A percentile compares a stretch with the other conserved stretches of the same genome.
Evolutionary conservation across 306 rosid species (phyloP).

Genomic region (Malus asiatica): DNA sequence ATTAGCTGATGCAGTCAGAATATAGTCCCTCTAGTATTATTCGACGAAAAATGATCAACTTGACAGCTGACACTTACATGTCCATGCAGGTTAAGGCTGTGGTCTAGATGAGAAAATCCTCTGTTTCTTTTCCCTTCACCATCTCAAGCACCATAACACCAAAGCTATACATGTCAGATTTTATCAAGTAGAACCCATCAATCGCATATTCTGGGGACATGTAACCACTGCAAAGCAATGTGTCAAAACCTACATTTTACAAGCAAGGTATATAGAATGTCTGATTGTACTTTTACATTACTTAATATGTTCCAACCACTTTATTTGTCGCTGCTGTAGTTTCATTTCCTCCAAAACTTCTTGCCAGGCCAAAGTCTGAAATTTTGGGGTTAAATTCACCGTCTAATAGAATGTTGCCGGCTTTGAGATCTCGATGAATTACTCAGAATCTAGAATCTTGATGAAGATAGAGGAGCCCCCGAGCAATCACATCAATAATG

Average conservation of each 20-base stretch:
- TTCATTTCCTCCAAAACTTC: slow-evolving; percentile 28
- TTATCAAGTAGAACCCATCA: slow-evolving; percentile 33
- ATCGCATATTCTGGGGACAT: slow-evolving; percentile 42
- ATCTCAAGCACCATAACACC: slow-evolving; percentile 35
- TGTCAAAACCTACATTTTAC: too few species aligned
- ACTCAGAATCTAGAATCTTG: too few species aligned
- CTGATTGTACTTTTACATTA: not conserved
- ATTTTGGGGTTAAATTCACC: slow-evolving; percentile 26
- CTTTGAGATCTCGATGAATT: slow-evolving; percentile 32
- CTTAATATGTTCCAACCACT: slow-evolving; percentile 45
- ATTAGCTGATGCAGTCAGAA: not conserved
- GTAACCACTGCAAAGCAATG: slow-evolving; percentile 19
- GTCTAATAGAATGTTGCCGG: slow-evolving; percentile 34
- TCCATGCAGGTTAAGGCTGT: slow-evolving; percentile 8
- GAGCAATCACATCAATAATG: too few species aligned
- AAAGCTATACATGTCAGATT: slow-evolving; percentile 38
- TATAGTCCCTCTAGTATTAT: not conserved
- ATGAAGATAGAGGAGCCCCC: too few species aligned
- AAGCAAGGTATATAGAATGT: not conserved
- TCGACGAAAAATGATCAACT: too few species aligned
- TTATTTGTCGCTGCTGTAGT: slow-evolving; percentile 19
- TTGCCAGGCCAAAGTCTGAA: slow-evolving; percentile 42
- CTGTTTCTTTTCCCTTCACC: slow-evolving; percentile 20
- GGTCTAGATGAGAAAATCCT: slow-evolving; percentile 2
- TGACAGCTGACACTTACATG: slow-evolving; percentile 1